phyloP scores from a whole-genome alignment of 2,329 filamentous ascomycete genomes.

The Pseudocercospora vitis region DNA sequence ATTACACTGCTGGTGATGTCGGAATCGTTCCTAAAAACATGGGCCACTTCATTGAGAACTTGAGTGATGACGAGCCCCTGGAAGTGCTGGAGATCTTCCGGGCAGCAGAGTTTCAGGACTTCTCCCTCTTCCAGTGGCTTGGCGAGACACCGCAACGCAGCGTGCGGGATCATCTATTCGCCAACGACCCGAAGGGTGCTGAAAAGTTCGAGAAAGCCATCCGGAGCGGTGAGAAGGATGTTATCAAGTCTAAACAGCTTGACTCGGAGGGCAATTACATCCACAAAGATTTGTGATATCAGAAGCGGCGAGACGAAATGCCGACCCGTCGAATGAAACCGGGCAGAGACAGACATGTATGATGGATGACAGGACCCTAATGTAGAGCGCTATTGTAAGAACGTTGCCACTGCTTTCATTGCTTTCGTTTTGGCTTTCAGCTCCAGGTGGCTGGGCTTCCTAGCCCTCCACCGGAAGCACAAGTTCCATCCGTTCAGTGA shows the following conservation, averaged over 20 bases:
- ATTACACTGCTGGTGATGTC: slow-evolving; percentile 73
- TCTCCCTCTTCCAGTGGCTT: slow-evolving; percentile 73
- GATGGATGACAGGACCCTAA: background rate
- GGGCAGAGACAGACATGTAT: background rate
- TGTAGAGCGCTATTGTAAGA: background rate
- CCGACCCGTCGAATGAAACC: background rate
- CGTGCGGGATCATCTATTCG: slow-evolving; percentile 63
- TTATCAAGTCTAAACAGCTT: slow-evolving; percentile 35
- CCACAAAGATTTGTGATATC: slow-evolving; percentile 3
- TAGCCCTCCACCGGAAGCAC: slow-evolving; percentile 9
- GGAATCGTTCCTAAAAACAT: slow-evolving; percentile 75
- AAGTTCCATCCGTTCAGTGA: too few relatives aligned
- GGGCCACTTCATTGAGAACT: slow-evolving; percentile 80
- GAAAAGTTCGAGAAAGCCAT: slow-evolving; percentile 64
- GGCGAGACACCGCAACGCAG: slow-evolving; percentile 65
- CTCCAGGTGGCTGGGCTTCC: too few relatives aligned
- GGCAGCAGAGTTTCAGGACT: slow-evolving; percentile 66
- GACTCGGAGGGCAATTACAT: background rate
- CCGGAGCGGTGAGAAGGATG: slow-evolving; percentile 59
- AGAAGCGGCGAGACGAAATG: background rate
- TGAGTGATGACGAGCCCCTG: slow-evolving; percentile 69
- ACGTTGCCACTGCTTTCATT: too few relatives aligned
- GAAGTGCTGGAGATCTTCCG: slow-evolving; percentile 74
- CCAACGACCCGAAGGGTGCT: slow-evolving; percentile 60
- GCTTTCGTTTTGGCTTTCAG: too few relatives aligned